Evolutionary conservation across 2,329 filamentous ascomycete genomes (phyloP), one percentile per base, ranked within the genome.

Genomic region (Diaporthe amygdali): DNA sequence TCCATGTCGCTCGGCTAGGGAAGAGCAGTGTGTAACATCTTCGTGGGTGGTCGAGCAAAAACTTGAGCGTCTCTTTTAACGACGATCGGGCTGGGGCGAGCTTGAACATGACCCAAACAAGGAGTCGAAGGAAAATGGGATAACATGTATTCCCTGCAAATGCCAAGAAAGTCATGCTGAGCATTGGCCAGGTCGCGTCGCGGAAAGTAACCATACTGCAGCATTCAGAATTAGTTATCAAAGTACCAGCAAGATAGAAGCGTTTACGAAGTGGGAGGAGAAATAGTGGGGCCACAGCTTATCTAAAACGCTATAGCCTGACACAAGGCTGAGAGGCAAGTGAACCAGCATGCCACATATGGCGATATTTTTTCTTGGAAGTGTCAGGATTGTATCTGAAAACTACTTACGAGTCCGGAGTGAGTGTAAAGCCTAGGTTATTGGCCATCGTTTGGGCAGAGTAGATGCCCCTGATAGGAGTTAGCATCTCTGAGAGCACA

Each of bases 1-100:
- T 86, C 88, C 88, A 91, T 0, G 90, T 91, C 10, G 89, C 85
- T n/a, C 81, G 79, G 39, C 85, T 83, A 0, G 89, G 90, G 74
- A 92, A 92, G 4, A 92, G 84, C 3, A 90, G 84, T 5, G 88
- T 91, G 75, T 90, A 92, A 74, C 89, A 91, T 8, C 90, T 82
- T 55, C 90, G 84, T 0, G 90, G 90, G 76, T 92, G 88, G 66
- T 91, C 85, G 14, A 92, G 84, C 0, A 92, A 81, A 73, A 91
- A 92, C 1, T 82, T 79, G 0, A 91, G 79, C 0, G 87, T 78
- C 44, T 86, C 84, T 2, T 80, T 79, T 59, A 82, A 84, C 0
- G 78, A 75, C 0, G 82, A 77, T 59, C 79, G 69, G 5, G 81
- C 77, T 0, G 86, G 85, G 0, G 82, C 77, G 3, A 85, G 66